Evolutionary conservation across 768 basidiomycete species (phyloP).

Genomic region (Sarcomyxa edulis): DNA sequence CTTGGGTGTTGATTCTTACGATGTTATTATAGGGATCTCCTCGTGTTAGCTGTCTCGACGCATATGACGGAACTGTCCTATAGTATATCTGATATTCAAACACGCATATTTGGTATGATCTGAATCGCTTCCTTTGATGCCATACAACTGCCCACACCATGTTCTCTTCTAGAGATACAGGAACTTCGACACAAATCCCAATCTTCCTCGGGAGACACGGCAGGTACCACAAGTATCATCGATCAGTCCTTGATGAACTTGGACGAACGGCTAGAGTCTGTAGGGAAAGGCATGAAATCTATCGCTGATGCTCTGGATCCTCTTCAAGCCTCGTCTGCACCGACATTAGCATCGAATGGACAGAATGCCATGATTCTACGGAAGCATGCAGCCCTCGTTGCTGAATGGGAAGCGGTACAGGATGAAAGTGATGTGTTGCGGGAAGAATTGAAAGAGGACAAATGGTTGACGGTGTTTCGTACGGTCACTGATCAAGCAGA

Average conservation of each 20-base stretch:
- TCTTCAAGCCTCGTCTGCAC: slow-evolving; percentile 42
- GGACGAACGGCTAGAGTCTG: slow-evolving; percentile 72
- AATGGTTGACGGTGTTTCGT: slow-evolving; percentile 93
- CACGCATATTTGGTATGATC: slow-evolving; percentile 78
- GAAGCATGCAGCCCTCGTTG: slow-evolving; percentile 67
- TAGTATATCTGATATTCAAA: slow-evolving; percentile 84
- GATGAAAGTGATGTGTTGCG: slow-evolving; percentile 75
- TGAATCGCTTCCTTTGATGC: slow-evolving; percentile 1
- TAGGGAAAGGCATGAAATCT: slow-evolving; percentile 66
- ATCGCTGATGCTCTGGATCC: slow-evolving; percentile 65
- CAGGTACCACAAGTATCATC: slow-evolving; percentile 62
- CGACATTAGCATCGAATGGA: slow-evolving; percentile 34
- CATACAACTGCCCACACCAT: slow-evolving; percentile 5
- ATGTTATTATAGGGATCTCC: slow-evolving; percentile 55
- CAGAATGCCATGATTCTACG: slow-evolving; percentile 52
- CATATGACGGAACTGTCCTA: slow-evolving; percentile 87
- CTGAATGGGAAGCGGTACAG: slow-evolving; percentile 81
- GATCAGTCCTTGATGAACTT: slow-evolving; percentile 78
- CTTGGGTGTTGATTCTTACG: slow-evolving; percentile 7
- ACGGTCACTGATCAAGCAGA: slow-evolving; percentile 93
- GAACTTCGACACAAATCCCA: slow-evolving; percentile 88
- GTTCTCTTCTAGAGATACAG: slow-evolving; percentile 65
- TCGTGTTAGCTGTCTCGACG: slow-evolving; percentile 71
- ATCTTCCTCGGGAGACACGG: slow-evolving; percentile 48
- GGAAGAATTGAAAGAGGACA: slow-evolving; percentile 95